These are phyloP conservation scores for Alternaria triticimaculans DNA, from an alignment of 2,329 filamentous ascomycete genomes.

Conservation along the genomic window DNA sequence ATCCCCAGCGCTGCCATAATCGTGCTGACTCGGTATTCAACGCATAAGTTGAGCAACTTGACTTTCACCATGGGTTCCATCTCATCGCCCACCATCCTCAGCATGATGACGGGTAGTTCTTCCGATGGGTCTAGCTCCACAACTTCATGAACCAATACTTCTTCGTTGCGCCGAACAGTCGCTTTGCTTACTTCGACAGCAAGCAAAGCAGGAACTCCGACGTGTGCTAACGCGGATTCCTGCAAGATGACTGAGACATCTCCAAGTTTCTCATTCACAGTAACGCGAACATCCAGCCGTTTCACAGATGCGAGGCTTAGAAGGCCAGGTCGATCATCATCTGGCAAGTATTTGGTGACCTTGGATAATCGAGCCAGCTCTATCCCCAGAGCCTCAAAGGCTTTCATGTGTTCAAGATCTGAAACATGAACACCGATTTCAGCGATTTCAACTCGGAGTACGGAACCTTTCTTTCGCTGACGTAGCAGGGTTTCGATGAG, in stretches of 20 bases:
- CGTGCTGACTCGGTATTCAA: slow-evolving; percentile 89
- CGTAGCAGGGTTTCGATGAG: slow-evolving; percentile 89
- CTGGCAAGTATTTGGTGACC: slow-evolving; percentile 91
- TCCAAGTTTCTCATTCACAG: slow-evolving; percentile 74
- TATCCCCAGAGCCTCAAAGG: slow-evolving; percentile 73
- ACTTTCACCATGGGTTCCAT: slow-evolving; percentile 90
- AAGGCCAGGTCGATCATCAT: slow-evolving; percentile 91
- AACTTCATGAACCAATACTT: slow-evolving; percentile 75
- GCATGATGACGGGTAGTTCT: slow-evolving; percentile 75
- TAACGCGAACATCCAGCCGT: slow-evolving; percentile 66
- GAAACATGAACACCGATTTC: slow-evolving; percentile 68
- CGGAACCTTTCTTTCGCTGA: slow-evolving; percentile 84
- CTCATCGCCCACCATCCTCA: slow-evolving; percentile 89
- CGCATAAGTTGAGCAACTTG: slow-evolving; percentile 79
- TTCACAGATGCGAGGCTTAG: slow-evolving; percentile 75
- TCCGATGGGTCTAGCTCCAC: slow-evolving; percentile 48
- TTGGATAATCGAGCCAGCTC: slow-evolving; percentile 84
- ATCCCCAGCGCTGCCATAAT: slow-evolving; percentile 80
- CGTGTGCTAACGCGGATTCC: slow-evolving; percentile 58
- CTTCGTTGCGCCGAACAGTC: slow-evolving; percentile 68
- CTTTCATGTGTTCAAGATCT: slow-evolving; percentile 69
- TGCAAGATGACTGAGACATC: slow-evolving; percentile 51
- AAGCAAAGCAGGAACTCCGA: slow-evolving; percentile 81
- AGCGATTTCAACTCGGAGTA: slow-evolving; percentile 74
- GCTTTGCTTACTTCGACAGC: slow-evolving; percentile 76